These are phyloP conservation scores for Neolentinus lepideus DNA, from an alignment of 1,284 basidiomycete genomes.

Conservation along the genomic window DNA sequence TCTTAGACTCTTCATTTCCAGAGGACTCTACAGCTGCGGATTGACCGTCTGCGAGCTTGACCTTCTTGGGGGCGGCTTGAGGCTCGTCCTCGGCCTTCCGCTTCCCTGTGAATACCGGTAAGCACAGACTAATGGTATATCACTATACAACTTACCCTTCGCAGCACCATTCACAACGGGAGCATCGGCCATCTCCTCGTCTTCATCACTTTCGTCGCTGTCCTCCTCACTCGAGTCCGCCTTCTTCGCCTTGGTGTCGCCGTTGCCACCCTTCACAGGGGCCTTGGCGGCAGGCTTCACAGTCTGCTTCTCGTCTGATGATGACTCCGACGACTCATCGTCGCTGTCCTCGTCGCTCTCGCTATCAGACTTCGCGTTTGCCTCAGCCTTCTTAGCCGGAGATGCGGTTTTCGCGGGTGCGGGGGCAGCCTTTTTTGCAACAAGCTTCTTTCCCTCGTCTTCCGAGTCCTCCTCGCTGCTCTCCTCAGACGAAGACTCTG, in stretches of 20 bases:
- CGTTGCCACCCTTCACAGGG: constrained; percentile 13
- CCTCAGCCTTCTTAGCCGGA: constrained; percentile 17
- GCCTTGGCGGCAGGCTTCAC: constrained; percentile 15
- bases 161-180: constrained; percentile 26
- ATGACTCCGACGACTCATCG: constrained; percentile 14
- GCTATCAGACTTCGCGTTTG: constrained; percentile 8
- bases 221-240: constrained; percentile 21
- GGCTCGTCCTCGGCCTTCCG: constrained; percentile 77
- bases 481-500: constrained; percentile 6
- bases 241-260: constrained; percentile 16
- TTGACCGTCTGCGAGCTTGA: constrained; percentile 58
- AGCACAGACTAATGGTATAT: background rate
- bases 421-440: constrained; percentile 10
- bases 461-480: constrained; percentile 6
- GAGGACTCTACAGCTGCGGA: constrained; percentile 31
- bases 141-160: constrained; percentile 27
- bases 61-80: constrained; percentile 71
- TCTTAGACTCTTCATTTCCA: constrained; percentile 48
- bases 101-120: constrained; percentile 43
- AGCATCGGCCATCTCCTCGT: constrained; percentile 53
- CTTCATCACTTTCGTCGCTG: constrained; percentile 27
- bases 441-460: constrained; percentile 8
- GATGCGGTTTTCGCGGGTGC: constrained; percentile 16
- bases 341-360: background rate
- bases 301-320: constrained; percentile 16